Conservation (phyloP, 2,329 filamentous ascomycete genomes). For the Fusarium napiforme region DNA sequence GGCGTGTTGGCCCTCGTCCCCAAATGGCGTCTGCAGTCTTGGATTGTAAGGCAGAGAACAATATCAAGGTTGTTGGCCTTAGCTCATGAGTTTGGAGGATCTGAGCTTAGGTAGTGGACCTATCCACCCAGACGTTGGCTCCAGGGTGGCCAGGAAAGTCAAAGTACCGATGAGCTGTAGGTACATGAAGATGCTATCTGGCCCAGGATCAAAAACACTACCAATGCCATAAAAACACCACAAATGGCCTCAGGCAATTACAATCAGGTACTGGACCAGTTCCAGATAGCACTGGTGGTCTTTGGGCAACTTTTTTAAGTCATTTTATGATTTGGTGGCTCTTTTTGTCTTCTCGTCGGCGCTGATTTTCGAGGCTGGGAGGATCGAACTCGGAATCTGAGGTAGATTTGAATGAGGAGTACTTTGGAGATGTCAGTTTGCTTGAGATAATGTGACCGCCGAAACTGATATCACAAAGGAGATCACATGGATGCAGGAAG, state of each 20-base stretch:
- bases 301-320: no score
- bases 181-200: neutral
- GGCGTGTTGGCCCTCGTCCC: constrained; percentile 36
- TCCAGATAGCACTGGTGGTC: fast-evolving
- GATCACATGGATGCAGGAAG: neutral
- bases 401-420: neutral
- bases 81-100: constrained; percentile 26
- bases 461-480: neutral
- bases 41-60: constrained; percentile 45
- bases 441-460: constrained; percentile 3
- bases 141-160: neutral
- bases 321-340: fast-evolving
- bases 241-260: neutral
- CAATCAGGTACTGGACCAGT: fast-evolving
- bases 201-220: neutral
- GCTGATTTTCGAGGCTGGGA: neutral
- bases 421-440: neutral
- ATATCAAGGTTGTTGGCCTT: constrained; percentile 40
- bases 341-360: neutral
- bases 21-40: constrained; percentile 33
- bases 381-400: neutral
- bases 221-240: neutral
- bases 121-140: constrained; percentile 22
- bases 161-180: neutral
- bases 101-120: constrained; percentile 5